Conservation (phyloP, 106 monocot genomes). For the Posidonia australis region DNA sequence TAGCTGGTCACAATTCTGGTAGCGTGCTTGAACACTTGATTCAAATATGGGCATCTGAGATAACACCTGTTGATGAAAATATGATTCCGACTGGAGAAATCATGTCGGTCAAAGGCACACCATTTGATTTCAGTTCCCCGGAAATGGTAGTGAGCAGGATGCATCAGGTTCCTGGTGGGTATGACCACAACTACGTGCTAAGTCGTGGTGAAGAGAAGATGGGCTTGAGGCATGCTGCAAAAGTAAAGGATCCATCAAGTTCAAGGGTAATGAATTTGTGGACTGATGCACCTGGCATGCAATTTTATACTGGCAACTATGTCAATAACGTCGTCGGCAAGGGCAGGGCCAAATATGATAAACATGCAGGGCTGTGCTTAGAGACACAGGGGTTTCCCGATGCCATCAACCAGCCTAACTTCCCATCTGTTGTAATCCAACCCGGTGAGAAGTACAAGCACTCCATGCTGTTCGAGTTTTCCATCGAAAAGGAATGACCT, state of each 20-base stretch:
- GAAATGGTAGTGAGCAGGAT: slow-evolving; percentile 40
- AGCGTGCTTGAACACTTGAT: slow-evolving; percentile 30
- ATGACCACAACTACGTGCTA: slow-evolving; percentile 54
- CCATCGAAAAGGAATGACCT: background rate
- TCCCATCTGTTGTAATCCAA: slow-evolving; percentile 35
- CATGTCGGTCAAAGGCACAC: slow-evolving; percentile 30
- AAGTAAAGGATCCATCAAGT: slow-evolving; percentile 32
- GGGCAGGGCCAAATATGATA: slow-evolving; percentile 35
- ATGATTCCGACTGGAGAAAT: slow-evolving; percentile 44
- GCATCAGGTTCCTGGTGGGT: slow-evolving; percentile 24
- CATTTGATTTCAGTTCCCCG: slow-evolving; percentile 37
- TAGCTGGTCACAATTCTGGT: slow-evolving; percentile 45
- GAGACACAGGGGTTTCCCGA: slow-evolving; percentile 66
- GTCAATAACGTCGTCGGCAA: slow-evolving; percentile 37
- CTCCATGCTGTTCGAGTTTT: slow-evolving; percentile 52
- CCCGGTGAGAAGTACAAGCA: slow-evolving; percentile 47
- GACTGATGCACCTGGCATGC: slow-evolving; percentile 50
- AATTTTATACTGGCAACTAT: slow-evolving; percentile 53
- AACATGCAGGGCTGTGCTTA: slow-evolving; percentile 43
- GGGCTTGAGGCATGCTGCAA: slow-evolving; percentile 38
- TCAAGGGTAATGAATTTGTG: slow-evolving; percentile 29
- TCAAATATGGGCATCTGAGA: slow-evolving; percentile 30
- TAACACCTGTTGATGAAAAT: slow-evolving; percentile 39
- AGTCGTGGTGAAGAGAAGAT: slow-evolving; percentile 19
- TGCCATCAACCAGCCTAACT: slow-evolving; percentile 45